Percentiles rank a stretch among this genome's conserved stretches.
Conservation (phyloP, 495 filamentous ascomycete species). For the Xylaria nigripes region DNA sequence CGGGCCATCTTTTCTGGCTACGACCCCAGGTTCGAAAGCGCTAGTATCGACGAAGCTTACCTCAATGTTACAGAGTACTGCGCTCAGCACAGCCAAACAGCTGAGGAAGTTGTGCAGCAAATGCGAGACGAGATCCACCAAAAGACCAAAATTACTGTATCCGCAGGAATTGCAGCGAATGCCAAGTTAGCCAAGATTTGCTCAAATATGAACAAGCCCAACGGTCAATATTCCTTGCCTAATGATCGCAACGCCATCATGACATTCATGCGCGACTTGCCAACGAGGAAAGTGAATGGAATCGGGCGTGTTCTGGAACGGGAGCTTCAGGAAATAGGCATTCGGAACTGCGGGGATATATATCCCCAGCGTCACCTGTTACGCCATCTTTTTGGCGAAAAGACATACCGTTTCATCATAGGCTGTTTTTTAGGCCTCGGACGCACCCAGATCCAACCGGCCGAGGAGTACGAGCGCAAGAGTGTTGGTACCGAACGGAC, state of each 20-base stretch:
- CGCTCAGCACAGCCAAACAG: constrained; percentile 51
- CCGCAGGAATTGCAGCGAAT: constrained; percentile 90
- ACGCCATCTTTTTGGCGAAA: constrained; percentile 75
- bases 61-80: constrained; percentile 92
- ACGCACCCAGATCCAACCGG: constrained; percentile 77
- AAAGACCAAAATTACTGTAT: constrained; percentile 77
- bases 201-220: constrained; percentile 92
- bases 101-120: constrained; percentile 64
- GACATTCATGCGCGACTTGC: constrained; percentile 74
- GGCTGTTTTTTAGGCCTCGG: constrained; percentile 80
- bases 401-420: constrained; percentile 79
- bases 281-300: constrained; percentile 86
- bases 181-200: constrained; percentile 89
- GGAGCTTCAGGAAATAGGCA: constrained; percentile 77
- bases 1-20: constrained; percentile 75
- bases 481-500: constrained; percentile 92
- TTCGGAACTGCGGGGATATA: constrained; percentile 87
- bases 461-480: constrained; percentile 85
- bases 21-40: constrained; percentile 83
- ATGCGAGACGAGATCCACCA: constrained; percentile 71
- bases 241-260: constrained; percentile 65
- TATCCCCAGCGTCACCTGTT: constrained; percentile 66
- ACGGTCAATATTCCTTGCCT: constrained; percentile 76
- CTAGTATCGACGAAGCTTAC: constrained; percentile 93
- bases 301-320: constrained; percentile 90